Evolutionary conservation across 139 green algal genomes (phyloP).

Genomic region (Trebouxia sp.): DNA sequence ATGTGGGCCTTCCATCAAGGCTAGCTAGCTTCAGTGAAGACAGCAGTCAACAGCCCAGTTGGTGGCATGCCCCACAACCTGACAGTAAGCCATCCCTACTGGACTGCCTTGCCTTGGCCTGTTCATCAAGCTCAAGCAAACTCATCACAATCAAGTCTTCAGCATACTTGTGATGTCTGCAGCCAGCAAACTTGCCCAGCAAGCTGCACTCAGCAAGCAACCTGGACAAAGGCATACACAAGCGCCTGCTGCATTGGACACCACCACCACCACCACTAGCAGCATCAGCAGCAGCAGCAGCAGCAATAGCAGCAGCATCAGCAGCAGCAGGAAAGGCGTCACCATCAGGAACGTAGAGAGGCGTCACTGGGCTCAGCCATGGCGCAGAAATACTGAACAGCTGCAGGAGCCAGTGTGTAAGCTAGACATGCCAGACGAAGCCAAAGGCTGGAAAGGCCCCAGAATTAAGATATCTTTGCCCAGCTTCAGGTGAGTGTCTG

Average conservation of each 20-base stretch:
- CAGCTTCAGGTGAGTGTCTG: slow-evolving; percentile 82
- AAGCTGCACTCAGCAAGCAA: background rate
- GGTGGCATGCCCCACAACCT: background rate
- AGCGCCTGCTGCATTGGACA: background rate
- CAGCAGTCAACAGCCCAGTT: background rate
- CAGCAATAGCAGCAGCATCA: no score
- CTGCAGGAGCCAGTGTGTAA: slow-evolving; percentile 45
- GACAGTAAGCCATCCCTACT: no score
- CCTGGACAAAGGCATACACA: background rate
- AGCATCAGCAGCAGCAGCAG: no score
- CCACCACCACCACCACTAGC: slow-evolving; percentile 34
- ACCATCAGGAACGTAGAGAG: background rate
- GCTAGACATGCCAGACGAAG: slow-evolving; percentile 50
- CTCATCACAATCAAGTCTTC: no score
- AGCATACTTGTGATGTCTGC: background rate
- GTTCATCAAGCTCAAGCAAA: no score
- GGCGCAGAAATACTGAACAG: background rate
- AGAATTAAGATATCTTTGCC: slow-evolving; percentile 65
- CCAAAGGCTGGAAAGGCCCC: slow-evolving; percentile 33
- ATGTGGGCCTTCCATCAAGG: slow-evolving; percentile 82
- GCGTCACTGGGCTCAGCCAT: background rate
- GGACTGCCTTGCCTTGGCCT: no score
- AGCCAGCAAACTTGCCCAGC: background rate
- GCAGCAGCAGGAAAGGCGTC: slow-evolving; percentile 28
- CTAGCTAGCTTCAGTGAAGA: slow-evolving; percentile 65